Evolutionary conservation across 371 early-diverging fungal species (phyloP).

Genomic region (Mucor saturninus): DNA sequence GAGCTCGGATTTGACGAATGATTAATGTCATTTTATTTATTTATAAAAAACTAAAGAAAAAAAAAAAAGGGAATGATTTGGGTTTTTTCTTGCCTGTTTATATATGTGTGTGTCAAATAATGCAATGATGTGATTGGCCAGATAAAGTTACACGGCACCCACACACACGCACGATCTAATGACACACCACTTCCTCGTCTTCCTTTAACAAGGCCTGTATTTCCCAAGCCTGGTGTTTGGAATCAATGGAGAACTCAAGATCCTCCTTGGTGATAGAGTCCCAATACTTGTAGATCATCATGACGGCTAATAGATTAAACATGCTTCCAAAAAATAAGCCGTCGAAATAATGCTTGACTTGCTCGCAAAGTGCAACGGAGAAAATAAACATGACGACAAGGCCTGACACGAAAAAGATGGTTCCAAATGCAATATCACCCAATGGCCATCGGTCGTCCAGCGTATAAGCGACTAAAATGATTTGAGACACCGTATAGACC

Average conservation of each 20-base stretch:
- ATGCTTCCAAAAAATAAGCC: constrained; percentile 88
- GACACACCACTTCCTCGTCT: constrained; percentile 8
- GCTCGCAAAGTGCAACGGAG: constrained; percentile 71
- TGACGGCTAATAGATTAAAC: constrained; percentile 81
- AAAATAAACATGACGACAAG: constrained; percentile 73
- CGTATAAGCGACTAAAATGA: constrained; percentile 82
- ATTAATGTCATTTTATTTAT: constrained; percentile 24
- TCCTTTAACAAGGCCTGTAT: constrained; percentile 15
- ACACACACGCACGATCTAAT: constrained; percentile 2
- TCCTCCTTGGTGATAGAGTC: constrained; percentile 94
- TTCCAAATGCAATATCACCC: constrained; percentile 77
- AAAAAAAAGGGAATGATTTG: constrained; percentile 7
- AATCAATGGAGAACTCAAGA: constrained; percentile 86
- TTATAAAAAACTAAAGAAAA: constrained; percentile 5
- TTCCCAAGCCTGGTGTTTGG: constrained; percentile 66
- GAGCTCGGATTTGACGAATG: constrained; percentile 26
- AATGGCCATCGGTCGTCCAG: constrained; percentile 92
- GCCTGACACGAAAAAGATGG: constrained; percentile 77
- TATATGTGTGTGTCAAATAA: constrained; percentile 13
- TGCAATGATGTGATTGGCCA: constrained; percentile 1
- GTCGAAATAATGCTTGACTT: constrained; percentile 87
- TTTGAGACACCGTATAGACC: constrained; percentile 79
- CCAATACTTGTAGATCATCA: constrained; percentile 98
- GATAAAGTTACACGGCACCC: background rate
- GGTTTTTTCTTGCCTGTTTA: constrained; percentile 2